Evolutionary conservation across 306 rosid genomes (phyloP), one percentile per base, ranked within the genome.

Genomic region (Argentina anserina): DNA sequence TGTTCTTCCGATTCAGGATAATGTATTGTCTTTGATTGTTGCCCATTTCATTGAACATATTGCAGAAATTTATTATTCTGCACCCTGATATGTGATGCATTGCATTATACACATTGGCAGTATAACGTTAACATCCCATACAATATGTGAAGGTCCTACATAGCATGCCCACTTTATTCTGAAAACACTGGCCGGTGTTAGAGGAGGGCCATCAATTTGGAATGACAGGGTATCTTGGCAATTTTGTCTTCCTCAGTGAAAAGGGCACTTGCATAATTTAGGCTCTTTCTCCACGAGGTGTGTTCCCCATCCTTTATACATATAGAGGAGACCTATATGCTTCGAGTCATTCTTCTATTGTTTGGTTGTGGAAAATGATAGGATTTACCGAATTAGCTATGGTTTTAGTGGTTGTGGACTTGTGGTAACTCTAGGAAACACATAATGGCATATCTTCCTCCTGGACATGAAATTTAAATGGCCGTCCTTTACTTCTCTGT

Each of bases 101-200:
- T 78, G 61, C 23, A 76, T 61, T 26, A 71, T 5, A 69, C 49
- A 55, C 72, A 7, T 63, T 53, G 49, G 52, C 42, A 17, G 8
- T 59, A 18, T 53, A 31, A 33, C 65, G 21, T 59, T 59, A 29
- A 29, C 39, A 29, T 61, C 41, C 10, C 41, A 33, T 31, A 17
- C 3, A 61, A 33, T 17, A 46, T 47, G 34, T 10, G 11, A 5
- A 58, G 89, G 84, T 40, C 81, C 86, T 78, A 79, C 78, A 52
- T 9, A 39, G 40, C 65, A 15, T 69, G 61, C 36, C 34, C 39
- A 67, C 71, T 69, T 73, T 79, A 64, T 25, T 74, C 12, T 9
- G 2, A 7, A 6, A 28, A 7, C 60, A 17, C 14, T 9, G 72
- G 85, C 80, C 76, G 73, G 87, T 75, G 85, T 40, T 9, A 75